A percentile compares a stretch with the other conserved stretches of the same genome.
phyloP scores from a whole-genome alignment of 2,329 filamentous ascomycete species.

The Diaporthe velutina region DNA sequence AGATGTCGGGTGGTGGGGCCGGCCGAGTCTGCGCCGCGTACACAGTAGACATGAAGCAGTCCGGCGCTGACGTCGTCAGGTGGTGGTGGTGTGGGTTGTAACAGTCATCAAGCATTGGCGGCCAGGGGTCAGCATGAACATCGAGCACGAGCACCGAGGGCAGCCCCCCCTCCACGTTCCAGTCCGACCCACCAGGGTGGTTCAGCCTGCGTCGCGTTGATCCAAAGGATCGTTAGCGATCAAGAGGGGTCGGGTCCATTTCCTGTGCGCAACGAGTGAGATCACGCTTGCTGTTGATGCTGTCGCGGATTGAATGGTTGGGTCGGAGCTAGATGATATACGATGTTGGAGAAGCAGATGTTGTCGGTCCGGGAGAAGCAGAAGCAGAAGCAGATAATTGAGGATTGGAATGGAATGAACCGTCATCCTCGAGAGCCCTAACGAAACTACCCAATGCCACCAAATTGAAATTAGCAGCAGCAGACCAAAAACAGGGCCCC shows the following conservation, averaged over 20 bases:
- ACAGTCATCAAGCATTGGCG: slow-evolving; percentile 4
- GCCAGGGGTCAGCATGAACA: background rate
- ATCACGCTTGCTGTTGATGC: background rate
- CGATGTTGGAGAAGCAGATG: background rate
- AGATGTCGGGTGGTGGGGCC: background rate
- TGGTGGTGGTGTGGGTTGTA: too few species aligned
- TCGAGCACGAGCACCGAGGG: background rate
- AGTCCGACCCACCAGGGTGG: background rate
- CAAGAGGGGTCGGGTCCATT: background rate
- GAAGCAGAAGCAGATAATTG: background rate
- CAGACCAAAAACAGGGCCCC: slow-evolving; percentile 20
- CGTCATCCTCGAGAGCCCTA: slow-evolving; percentile 35
- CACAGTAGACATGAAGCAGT: background rate
- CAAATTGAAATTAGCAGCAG: slow-evolving; percentile 35
- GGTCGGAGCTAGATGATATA: too few species aligned
- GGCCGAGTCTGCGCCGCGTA: background rate
- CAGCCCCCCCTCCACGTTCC: background rate
- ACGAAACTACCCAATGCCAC: slow-evolving; percentile 32
- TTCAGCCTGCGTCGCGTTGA: background rate
- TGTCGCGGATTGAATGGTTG: background rate
- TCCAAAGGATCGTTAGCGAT: background rate
- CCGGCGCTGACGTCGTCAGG: background rate
- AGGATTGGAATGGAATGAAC: background rate
- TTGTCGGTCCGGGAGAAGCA: background rate
- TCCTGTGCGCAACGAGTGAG: background rate